A percentile compares a stretch with the other conserved stretches of the same genome.
These are phyloP conservation scores for Cyclotella atomus DNA, from an alignment of 108 stramenopile species.

Conservation along the genomic window DNA sequence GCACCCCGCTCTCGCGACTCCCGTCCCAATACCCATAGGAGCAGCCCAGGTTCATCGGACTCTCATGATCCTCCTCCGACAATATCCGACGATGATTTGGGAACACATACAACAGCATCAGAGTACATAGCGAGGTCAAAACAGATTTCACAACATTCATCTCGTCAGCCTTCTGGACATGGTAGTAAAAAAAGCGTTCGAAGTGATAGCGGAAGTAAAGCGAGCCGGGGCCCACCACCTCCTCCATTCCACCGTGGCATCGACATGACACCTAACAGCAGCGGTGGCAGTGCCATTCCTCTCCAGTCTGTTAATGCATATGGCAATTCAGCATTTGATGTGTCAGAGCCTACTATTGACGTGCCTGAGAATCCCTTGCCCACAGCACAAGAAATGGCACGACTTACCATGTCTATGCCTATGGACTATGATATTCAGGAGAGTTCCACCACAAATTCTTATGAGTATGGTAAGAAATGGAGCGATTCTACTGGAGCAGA, in stretches of 20 bases:
- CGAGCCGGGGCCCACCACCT: slow-evolving; percentile 13
- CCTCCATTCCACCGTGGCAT: slow-evolving; percentile 27
- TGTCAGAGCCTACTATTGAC: slow-evolving; percentile 44
- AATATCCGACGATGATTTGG: slow-evolving; percentile 1
- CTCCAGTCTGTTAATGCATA: slow-evolving; percentile 18
- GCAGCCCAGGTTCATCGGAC: too few relatives aligned
- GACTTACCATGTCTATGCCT: background rate
- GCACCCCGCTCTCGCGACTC: background rate
- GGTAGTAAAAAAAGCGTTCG: background rate
- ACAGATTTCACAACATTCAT: background rate
- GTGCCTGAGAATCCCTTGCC: background rate
- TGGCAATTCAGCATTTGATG: background rate
- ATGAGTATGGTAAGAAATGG: slow-evolving; percentile 1
- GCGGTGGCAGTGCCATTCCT: slow-evolving; percentile 1
- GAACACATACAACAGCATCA: background rate
- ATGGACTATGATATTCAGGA: background rate
- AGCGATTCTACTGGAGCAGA: slow-evolving; percentile 2
- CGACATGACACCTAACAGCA: background rate
- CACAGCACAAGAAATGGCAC: background rate
- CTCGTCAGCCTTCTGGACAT: background rate
- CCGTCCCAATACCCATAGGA: background rate
- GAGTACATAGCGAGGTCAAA: background rate
- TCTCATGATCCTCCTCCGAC: slow-evolving; percentile 26
- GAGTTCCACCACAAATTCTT: background rate
- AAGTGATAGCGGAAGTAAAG: background rate